phyloP scores from a whole-genome alignment of 257 asterid species.

The Gynochthodes officinalis region DNA sequence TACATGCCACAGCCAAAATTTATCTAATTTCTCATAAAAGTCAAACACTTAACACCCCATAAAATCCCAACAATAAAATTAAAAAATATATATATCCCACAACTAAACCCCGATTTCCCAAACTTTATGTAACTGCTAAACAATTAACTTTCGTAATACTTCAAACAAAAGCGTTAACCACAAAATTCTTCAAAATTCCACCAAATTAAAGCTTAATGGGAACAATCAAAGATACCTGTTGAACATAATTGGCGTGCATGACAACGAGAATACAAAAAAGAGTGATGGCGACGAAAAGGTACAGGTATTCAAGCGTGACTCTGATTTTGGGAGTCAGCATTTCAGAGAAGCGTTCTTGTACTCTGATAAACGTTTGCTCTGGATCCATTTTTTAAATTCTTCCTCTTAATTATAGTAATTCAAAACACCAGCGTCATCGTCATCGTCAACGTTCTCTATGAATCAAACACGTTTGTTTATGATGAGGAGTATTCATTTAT shows the following conservation, averaged over 20 bases:
- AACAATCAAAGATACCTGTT: constrained; percentile 52
- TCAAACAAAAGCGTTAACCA: not conserved
- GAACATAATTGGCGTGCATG: constrained; percentile 99
- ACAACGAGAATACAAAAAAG: constrained; percentile 92
- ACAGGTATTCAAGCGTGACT: constrained; percentile 75
- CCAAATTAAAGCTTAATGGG: not conserved
- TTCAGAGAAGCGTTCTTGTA: constrained; percentile 93
- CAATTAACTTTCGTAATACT: not conserved
- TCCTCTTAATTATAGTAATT: not conserved
- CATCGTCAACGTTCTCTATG: not conserved
- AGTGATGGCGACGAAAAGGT: constrained; percentile 75
- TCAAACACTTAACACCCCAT: not conserved
- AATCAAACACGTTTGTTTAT: not conserved
- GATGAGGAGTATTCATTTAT: too few species aligned
- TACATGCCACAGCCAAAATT: not conserved
- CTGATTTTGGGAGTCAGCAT: constrained; percentile 80
- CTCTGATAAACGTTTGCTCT: constrained; percentile 94
- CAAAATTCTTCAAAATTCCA: not conserved
- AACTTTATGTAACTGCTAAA: not conserved
- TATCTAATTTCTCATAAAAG: not conserved
- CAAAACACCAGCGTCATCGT: not conserved
- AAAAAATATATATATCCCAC: not conserved
- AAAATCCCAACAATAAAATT: not conserved
- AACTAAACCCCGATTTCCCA: not conserved
- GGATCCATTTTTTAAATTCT: constrained; percentile 64